Evolutionary conservation across 768 basidiomycete species (phyloP).

Genomic region (Lactarius vividus): DNA sequence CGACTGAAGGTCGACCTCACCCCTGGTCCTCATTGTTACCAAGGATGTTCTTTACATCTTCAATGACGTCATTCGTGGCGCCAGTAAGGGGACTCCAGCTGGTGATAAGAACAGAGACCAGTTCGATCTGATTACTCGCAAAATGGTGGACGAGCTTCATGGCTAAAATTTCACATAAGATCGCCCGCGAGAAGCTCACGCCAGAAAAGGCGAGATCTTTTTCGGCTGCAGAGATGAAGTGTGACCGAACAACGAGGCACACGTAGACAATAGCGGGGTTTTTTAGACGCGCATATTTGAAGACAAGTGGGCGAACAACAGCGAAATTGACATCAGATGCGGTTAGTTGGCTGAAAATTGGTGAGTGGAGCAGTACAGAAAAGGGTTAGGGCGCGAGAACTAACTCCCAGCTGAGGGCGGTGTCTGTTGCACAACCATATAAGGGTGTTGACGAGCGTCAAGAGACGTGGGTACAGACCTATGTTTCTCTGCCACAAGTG

Average conservation of each 20-base stretch:
- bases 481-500: slow-evolving; percentile 31
- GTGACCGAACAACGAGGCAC: slow-evolving; percentile 72
- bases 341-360: slow-evolving; percentile 60
- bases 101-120: slow-evolving; percentile 76
- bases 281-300: slow-evolving; percentile 72
- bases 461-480: slow-evolving; percentile 25
- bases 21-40: slow-evolving; percentile 55
- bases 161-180: slow-evolving; percentile 83
- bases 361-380: slow-evolving; percentile 17
- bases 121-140: slow-evolving; percentile 69
- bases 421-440: slow-evolving; percentile 39
- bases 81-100: slow-evolving; percentile 86
- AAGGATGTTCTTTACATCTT: slow-evolving; percentile 58
- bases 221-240: slow-evolving; percentile 69
- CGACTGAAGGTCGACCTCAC: slow-evolving; percentile 69
- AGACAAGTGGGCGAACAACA: slow-evolving; percentile 71
- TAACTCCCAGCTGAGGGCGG: slow-evolving; percentile 77
- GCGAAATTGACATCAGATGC: slow-evolving; percentile 82
- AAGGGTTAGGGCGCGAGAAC: slow-evolving; percentile 34
- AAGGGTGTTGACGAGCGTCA: background rate
- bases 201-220: slow-evolving; percentile 74
- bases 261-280: slow-evolving; percentile 76
- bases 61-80: slow-evolving; percentile 61
- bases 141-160: slow-evolving; percentile 81
- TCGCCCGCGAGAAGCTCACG: slow-evolving; percentile 68